These are phyloP conservation scores for Colletotrichum coccodes DNA, from an alignment of 2,329 filamentous ascomycete genomes.

Conservation along the genomic window DNA sequence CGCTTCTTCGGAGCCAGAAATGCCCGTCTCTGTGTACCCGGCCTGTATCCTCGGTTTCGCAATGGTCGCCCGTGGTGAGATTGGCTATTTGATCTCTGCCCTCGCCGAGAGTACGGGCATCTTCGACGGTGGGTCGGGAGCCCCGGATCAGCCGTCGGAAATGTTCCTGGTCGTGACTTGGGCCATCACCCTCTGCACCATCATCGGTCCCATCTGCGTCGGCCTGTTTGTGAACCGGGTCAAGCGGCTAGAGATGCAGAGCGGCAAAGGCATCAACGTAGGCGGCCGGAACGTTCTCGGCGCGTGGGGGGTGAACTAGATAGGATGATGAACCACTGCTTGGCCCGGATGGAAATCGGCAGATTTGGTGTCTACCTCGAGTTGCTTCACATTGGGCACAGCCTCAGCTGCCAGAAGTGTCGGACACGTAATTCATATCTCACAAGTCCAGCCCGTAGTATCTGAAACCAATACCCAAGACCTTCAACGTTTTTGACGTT, in stretches of 20 bases:
- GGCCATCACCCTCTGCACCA: conserved; percentile 66
- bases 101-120: conserved; percentile 67
- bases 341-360: background rate
- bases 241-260: conserved; percentile 40
- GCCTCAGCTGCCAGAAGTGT: background rate
- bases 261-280: background rate
- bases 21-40: conserved; percentile 73
- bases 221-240: conserved; percentile 58
- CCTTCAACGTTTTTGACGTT: background rate
- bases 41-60: conserved; percentile 70
- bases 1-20: conserved; percentile 43
- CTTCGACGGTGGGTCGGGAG: conserved; percentile 40
- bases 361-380: background rate
- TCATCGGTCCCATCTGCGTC: conserved; percentile 59
- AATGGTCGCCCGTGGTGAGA: conserved; percentile 84
- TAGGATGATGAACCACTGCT: background rate
- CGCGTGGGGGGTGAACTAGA: conserved; percentile 28
- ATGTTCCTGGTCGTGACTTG: conserved; percentile 64
- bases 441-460: background rate
- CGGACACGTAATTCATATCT: background rate
- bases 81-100: conserved; percentile 80
- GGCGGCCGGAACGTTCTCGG: conserved; percentile 27
- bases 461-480: conserved; percentile 12
- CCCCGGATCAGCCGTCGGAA: conserved; percentile 42
- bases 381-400: background rate